Evolutionary conservation across 2,329 filamentous ascomycete genomes (phyloP), one percentile per base, ranked within the genome.

Genomic region (Fusarium sp.): DNA sequence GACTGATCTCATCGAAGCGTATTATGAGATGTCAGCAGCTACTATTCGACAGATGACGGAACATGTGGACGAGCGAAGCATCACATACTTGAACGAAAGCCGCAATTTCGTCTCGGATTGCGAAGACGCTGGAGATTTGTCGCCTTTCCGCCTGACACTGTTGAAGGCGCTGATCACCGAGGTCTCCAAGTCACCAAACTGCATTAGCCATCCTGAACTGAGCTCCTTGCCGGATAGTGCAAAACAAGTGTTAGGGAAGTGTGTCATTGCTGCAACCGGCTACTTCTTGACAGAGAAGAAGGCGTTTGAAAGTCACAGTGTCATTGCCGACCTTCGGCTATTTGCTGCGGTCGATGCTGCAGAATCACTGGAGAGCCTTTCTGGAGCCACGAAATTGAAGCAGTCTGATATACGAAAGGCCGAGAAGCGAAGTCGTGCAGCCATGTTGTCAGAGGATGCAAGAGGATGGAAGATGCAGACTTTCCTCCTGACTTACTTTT

Each of bases 391-490:
- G 4, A 66, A 67, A 32, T 41, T 73, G 33, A 75, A 75, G 50
- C 54, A 73, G 14, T 71, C 73, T 3, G 65, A 74, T 9, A 49
- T 73, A 11, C 70, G 71, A 23, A 76, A 74, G 44, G 68, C 79
- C 6, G 76, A 77, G 45, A 73, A 74, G 53, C 62, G 70, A 42
- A 76, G 73, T 44, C 66, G 65, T 27, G 52, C 72, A 19, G 71
- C 72, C 1, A 75, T 79, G 67, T 41, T 67, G 6, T 57, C 67
- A 5, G 77, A 76, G 1, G 72, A 77, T 25, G 29, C 78, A 13
- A 69, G 72, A 27, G 80, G 78, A 6, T 84, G 82, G 81, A 78
- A 77, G 59, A 63, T 82, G 25, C 75, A 78, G 49, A 76, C 73
- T 4, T 80, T 84, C 49, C 63, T 83, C 9, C 72, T 73, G 6